A percentile compares a stretch with the other conserved stretches of the same genome.
Conservation (phyloP, 2,329 filamentous ascomycete genomes). For the Berkeleyomyces rouxiae region DNA sequence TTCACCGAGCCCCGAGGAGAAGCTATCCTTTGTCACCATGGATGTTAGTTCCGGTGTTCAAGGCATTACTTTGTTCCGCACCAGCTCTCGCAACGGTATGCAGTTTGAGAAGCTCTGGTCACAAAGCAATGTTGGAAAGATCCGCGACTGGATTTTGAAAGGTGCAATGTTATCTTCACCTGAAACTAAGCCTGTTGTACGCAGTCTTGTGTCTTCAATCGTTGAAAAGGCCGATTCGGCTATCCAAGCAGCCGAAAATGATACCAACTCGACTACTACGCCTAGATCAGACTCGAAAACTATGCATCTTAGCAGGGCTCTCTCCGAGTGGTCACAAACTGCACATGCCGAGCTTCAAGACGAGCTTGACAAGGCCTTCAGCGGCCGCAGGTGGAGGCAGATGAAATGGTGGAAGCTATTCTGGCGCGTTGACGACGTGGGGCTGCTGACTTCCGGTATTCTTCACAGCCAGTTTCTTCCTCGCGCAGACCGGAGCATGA, state of each 20-base stretch:
- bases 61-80: conserved; percentile 50
- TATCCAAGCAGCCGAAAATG: conserved; percentile 34
- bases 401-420: conserved; percentile 90
- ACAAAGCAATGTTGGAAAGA: conserved; percentile 47
- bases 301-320: conserved; percentile 31
- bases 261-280: conserved; percentile 21
- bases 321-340: conserved; percentile 58
- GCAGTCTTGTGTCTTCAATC: conserved; percentile 49
- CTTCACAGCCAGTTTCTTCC: conserved; percentile 61
- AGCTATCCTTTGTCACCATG: conserved; percentile 36
- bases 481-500: conserved; percentile 61
- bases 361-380: conserved; percentile 62
- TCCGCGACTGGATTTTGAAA: conserved; percentile 48
- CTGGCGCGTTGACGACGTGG: conserved; percentile 85
- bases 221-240: conserved; percentile 36
- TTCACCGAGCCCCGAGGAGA: conserved; percentile 21
- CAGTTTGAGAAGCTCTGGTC: conserved; percentile 62
- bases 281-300: conserved; percentile 22
- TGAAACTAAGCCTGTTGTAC: conserved; percentile 47
- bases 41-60: conserved; percentile 46
- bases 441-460: conserved; percentile 66
- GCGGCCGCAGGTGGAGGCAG: conserved; percentile 59
- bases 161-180: conserved; percentile 26
- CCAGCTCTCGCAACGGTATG: conserved; percentile 51
- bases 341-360: conserved; percentile 73